Evolutionary conservation across 805 yeast genomes (phyloP).

Genomic region (Nakazawaea anatomiae): DNA sequence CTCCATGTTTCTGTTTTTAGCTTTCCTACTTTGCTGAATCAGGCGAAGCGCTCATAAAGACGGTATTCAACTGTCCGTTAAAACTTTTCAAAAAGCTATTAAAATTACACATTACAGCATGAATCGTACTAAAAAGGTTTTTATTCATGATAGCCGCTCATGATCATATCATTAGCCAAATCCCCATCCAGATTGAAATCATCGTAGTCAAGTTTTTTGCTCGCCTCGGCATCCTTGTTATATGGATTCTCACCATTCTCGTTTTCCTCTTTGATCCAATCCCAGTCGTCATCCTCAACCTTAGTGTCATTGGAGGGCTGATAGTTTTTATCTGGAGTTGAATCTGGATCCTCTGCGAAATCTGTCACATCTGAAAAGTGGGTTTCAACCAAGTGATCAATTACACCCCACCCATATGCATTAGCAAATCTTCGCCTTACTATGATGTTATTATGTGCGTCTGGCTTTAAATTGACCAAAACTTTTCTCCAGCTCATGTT

Average conservation of each 20-base stretch:
- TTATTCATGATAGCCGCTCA: constrained; percentile 8
- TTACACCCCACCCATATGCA: constrained; percentile 92
- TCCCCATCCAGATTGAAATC: not conserved
- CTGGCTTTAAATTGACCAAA: constrained; percentile 77
- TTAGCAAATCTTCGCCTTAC: constrained; percentile 87
- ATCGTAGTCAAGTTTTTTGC: constrained; percentile 1
- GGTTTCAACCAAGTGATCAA: constrained; percentile 70
- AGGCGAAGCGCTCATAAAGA: too few relatives aligned
- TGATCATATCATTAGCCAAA: constrained; percentile 5
- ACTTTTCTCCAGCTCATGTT: constrained; percentile 89
- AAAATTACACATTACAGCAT: too few relatives aligned
- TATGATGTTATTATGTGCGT: constrained; percentile 90
- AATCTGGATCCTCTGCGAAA: constrained; percentile 12
- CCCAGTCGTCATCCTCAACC: constrained; percentile 5
- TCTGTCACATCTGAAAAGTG: constrained; percentile 41
- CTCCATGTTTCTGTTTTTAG: too few relatives aligned
- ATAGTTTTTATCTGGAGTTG: constrained; percentile 9
- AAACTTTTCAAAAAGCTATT: too few relatives aligned
- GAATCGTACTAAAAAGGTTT: too few relatives aligned
- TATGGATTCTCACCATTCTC: constrained; percentile 8
- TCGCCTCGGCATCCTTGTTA: constrained; percentile 2
- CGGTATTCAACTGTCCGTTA: too few relatives aligned
- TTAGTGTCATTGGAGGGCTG: not conserved
- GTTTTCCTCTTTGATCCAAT: constrained; percentile 9
- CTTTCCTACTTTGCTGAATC: too few relatives aligned